A percentile compares a stretch with the other conserved stretches of the same genome.
Conservation (phyloP, 129 eudicot species). For the Logfia minima region DNA sequence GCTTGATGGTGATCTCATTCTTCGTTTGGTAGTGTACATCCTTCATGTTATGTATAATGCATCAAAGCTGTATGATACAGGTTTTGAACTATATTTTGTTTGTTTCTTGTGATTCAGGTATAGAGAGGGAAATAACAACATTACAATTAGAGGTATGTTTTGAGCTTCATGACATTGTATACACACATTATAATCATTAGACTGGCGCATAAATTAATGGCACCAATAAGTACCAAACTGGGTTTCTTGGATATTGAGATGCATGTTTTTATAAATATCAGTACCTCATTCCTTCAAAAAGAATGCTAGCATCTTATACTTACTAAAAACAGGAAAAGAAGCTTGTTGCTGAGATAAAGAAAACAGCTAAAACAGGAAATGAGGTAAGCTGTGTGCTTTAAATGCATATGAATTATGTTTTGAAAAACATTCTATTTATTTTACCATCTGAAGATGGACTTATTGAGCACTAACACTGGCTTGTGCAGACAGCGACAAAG, state of each 20-base stretch:
- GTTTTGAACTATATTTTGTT: slow-evolving; percentile 2
- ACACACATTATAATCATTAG: background rate
- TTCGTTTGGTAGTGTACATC: background rate
- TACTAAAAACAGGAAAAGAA: slow-evolving; percentile 75
- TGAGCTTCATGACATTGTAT: slow-evolving; percentile 1
- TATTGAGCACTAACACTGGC: slow-evolving; percentile 13
- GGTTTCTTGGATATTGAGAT: background rate
- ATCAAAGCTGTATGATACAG: slow-evolving; percentile 11
- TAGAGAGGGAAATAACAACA: slow-evolving; percentile 80
- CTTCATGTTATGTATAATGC: background rate
- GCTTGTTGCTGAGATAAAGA: slow-evolving; percentile 95
- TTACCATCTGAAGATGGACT: slow-evolving; percentile 9
- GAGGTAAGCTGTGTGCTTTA: slow-evolving; percentile 54
- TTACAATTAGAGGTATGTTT: slow-evolving; percentile 72
- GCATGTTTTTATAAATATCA: background rate
- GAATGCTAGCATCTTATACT: slow-evolving; percentile 10
- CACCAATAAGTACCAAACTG: slow-evolving; percentile 8
- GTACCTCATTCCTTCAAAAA: background rate
- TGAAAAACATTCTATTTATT: background rate
- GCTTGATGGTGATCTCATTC: background rate
- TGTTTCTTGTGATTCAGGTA: slow-evolving; percentile 46
- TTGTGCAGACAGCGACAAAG: slow-evolving; percentile 82
- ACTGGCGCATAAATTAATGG: background rate
- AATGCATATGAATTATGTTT: background rate
- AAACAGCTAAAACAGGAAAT: slow-evolving; percentile 92